Percentiles rank a stretch among this genome's conserved stretches.
phyloP scores from a whole-genome alignment of 768 basidiomycete species.

The Russula virescens region DNA sequence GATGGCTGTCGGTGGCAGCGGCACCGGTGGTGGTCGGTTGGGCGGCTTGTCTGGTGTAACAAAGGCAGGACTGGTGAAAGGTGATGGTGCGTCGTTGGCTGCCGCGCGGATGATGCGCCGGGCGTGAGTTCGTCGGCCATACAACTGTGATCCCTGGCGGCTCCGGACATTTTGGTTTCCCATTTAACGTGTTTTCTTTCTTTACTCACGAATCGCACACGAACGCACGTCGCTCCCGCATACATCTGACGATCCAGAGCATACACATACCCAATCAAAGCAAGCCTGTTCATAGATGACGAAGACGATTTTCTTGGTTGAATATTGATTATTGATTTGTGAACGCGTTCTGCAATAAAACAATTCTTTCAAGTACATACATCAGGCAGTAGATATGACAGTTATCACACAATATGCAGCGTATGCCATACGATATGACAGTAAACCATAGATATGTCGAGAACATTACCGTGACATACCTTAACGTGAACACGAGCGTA shows the following conservation, averaged over 20 bases:
- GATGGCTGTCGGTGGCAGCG: not conserved
- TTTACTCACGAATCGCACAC: conserved; percentile 14
- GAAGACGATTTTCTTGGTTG: too few species aligned
- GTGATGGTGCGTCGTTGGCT: not conserved
- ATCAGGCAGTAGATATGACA: too few species aligned
- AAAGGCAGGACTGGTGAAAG: not conserved
- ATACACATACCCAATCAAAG: not conserved
- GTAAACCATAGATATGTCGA: too few species aligned
- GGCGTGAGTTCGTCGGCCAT: not conserved
- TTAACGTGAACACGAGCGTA: too few species aligned
- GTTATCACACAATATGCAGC: too few species aligned
- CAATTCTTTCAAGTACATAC: too few species aligned
- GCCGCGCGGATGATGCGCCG: conserved; percentile 5
- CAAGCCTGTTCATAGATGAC: not conserved
- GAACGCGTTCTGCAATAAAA: too few species aligned
- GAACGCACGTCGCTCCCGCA: not conserved
- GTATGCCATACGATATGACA: too few species aligned
- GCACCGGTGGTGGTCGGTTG: not conserved
- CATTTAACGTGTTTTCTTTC: not conserved
- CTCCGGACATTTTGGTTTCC: not conserved
- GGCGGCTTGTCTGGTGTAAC: not conserved
- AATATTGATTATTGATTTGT: not conserved
- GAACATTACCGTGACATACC: too few species aligned
- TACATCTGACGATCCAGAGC: conserved; percentile 8
- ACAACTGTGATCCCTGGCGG: too few species aligned